Conservation (phyloP, 306 rosid genomes). For the Cajanus cajan region DNA sequence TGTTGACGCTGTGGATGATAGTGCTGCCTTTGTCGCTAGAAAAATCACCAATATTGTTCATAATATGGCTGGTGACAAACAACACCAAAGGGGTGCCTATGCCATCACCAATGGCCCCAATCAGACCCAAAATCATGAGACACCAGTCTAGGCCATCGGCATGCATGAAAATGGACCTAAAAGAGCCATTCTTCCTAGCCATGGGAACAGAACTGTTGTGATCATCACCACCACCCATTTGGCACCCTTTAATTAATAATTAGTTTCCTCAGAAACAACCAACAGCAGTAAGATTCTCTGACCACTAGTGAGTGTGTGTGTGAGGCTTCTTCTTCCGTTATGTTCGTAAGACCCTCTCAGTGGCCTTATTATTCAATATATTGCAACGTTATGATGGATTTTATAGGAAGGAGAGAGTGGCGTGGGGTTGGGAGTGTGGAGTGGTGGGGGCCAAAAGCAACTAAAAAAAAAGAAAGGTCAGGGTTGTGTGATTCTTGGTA, state of each 20-base stretch:
- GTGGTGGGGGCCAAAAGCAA: constrained; percentile 32
- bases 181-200: constrained; percentile 37
- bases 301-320: background rate
- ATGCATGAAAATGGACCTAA: constrained; percentile 71
- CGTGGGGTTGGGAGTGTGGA: background rate
- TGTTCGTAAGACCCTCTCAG: constrained; percentile 30
- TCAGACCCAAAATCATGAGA: constrained; percentile 58
- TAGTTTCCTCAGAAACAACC: constrained; percentile 28
- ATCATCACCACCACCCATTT: constrained; percentile 35
- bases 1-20: constrained; percentile 24
- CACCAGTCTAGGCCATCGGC: constrained; percentile 60
- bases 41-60: constrained; percentile 42
- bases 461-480: background rate
- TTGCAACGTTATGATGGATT: constrained; percentile 13
- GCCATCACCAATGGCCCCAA: constrained; percentile 78
- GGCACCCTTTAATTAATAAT: background rate
- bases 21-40: background rate
- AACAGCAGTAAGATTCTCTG: constrained; percentile 22
- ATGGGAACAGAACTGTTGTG: background rate
- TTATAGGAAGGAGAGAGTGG: constrained; percentile 29
- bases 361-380: background rate
- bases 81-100: constrained; percentile 53
- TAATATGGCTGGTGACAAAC: constrained; percentile 30
- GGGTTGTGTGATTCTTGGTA: background rate
- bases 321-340: background rate